Conservation (phyloP, 2,329 filamentous ascomycete species). For the Didymella lethalis region DNA sequence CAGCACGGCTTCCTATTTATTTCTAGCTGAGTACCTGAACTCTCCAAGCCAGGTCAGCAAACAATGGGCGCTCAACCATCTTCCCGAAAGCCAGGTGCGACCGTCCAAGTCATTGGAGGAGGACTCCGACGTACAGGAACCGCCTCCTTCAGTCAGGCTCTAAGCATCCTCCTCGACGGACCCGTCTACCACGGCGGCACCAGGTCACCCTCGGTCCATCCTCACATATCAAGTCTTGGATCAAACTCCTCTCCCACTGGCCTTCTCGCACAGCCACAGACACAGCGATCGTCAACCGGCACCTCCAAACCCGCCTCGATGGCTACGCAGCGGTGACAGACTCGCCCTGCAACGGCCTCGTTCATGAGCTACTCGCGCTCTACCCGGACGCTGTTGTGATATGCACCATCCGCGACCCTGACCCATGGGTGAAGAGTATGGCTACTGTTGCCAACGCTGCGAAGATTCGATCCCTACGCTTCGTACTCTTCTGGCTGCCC, state of each 20-base stretch:
- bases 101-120: not conserved
- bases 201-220: conserved; percentile 2
- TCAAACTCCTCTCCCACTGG: not conserved
- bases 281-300: not conserved
- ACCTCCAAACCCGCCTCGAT: not conserved
- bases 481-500: not conserved
- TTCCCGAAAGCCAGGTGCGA: not conserved
- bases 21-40: not conserved
- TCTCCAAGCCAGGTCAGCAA: not conserved
- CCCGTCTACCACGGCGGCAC: conserved; percentile 8
- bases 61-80: conserved; percentile 1
- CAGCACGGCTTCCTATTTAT: not conserved
- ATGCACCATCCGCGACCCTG: conserved; percentile 1
- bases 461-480: not conserved
- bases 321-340: conserved; percentile 5
- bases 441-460: not conserved
- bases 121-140: conserved; percentile 5
- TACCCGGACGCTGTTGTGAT: conserved; percentile 4
- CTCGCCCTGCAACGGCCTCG: not conserved
- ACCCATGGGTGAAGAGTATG: conserved; percentile 6
- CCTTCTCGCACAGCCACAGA: not conserved
- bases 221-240: conserved; percentile 4
- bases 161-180: conserved; percentile 6
- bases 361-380: not conserved
- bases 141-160: conserved; percentile 1